Percentiles rank a stretch among this genome's conserved stretches.
These are phyloP conservation scores for Dimocarpus longan DNA, from an alignment of 345 rosid species.

Conservation along the genomic window DNA sequence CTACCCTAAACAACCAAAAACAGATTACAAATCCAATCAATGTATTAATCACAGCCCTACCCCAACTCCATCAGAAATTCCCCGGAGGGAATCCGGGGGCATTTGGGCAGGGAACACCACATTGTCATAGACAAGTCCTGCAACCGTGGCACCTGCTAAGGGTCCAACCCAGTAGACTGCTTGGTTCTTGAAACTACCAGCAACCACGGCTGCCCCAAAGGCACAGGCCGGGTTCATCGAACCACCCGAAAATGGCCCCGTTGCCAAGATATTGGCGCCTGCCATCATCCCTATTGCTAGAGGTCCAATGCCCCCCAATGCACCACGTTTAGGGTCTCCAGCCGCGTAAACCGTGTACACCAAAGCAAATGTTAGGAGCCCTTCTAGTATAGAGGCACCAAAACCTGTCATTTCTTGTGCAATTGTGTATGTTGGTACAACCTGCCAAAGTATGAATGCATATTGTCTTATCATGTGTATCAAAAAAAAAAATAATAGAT, in stretches of 20 bases:
- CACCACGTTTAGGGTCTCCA: constrained; percentile 52
- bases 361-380: constrained; percentile 62
- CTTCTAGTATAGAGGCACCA: constrained; percentile 85
- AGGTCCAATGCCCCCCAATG: constrained; percentile 50
- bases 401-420: constrained; percentile 90
- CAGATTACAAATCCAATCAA: not conserved
- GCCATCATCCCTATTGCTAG: constrained; percentile 65
- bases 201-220: constrained; percentile 71
- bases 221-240: constrained; percentile 90
- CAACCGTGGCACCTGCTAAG: constrained; percentile 67
- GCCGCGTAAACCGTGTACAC: constrained; percentile 77
- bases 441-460: constrained; percentile 33
- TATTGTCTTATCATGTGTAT: no score
- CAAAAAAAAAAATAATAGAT: no score
- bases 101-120: constrained; percentile 45
- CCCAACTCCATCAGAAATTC: constrained; percentile 29
- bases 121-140: constrained; percentile 74
- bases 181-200: constrained; percentile 79
- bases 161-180: constrained; percentile 97
- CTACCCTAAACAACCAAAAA: not conserved
- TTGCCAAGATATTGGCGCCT: constrained; percentile 73
- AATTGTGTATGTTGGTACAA: constrained; percentile 55
- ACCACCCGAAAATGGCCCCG: constrained; percentile 90
- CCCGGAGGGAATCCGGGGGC: constrained; percentile 34
- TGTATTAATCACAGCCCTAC: not conserved